Evolutionary conservation across 805 yeast genomes (phyloP), one percentile per base, ranked within the genome.

Genomic region (Lipomyces spencermartinsiae): DNA sequence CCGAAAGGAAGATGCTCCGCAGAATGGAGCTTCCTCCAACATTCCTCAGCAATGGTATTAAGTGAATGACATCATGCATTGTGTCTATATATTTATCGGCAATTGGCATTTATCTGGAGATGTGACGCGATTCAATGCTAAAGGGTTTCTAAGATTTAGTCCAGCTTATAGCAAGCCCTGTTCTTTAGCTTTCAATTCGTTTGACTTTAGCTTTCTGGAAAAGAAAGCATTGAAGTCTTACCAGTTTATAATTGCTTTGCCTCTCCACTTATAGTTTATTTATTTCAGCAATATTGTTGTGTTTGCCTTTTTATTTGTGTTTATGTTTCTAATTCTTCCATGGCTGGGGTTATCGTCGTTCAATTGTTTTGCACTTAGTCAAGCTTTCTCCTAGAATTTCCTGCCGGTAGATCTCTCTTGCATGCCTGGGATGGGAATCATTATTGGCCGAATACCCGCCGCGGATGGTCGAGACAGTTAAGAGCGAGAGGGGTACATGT

Each of bases 1-100:
- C 56, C 68, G 69, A 46, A 65, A 54, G 39, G 69, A 62, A 29
- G 66, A 66, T 16, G 19, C 31, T 34, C 25, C 56, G 22, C 56
- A 34, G 46, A 65, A 55, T 22, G 62, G 61, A 25, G 63, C 39
- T 10, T 65, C 69, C 25, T 29, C 65, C 16, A 69, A 69, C 33
- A 59, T 68, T n/a, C 69, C 71, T 10, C 71, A 68, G 58, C 71
- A 68, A 64, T 68, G 71, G 71, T 68, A 68, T 54, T 68, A 68
- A 54, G 34, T 51, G 51, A 35, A 33, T 35, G 49, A 34, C 7
- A 22, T 37, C 0, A 33, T 19, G 33, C 14, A 31, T 57, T 8
- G n/a, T 31, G 29, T 33, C 19, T 29, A 33, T 16, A 33, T 19
- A 7, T 33, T 33, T 33, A 29, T 22, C 31, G 34, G 49, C 49